Percentiles rank a stretch among this genome's conserved stretches.
phyloP scores from a whole-genome alignment of 495 filamentous ascomycete genomes.

The Trichoderma orchidacearum region DNA sequence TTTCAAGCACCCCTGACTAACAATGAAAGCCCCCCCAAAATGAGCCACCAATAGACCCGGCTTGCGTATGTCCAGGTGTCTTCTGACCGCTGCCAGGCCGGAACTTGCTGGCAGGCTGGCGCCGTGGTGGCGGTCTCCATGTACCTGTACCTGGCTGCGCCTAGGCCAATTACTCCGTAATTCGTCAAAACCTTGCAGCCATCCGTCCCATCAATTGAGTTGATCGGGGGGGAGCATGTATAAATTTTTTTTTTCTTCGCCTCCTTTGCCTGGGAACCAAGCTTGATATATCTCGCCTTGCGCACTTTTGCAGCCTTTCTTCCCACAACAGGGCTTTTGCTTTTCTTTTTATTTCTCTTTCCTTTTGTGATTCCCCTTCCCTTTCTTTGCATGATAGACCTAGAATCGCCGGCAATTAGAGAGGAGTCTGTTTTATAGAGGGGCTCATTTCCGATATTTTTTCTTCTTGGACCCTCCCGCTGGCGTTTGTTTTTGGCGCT shows the following conservation, averaged over 20 bases:
- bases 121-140: background rate
- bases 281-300: no score
- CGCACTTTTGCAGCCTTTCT: no score
- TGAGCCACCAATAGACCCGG: background rate
- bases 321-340: no score
- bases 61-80: background rate
- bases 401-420: background rate
- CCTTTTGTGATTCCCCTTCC: background rate
- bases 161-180: no score
- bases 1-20: background rate
- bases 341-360: background rate
- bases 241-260: background rate
- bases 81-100: background rate
- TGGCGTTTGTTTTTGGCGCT: background rate
- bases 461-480: background rate
- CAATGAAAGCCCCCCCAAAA: background rate
- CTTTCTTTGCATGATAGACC: background rate
- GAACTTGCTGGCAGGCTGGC: background rate
- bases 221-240: background rate
- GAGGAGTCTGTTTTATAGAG: background rate
- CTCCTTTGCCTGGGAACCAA: background rate
- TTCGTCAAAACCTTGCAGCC: background rate
- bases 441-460: background rate
- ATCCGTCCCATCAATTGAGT: background rate
- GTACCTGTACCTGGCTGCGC: background rate